Conservation (phyloP, 2,329 filamentous ascomycete species). For the Plectosphaerella sp. region DNA sequence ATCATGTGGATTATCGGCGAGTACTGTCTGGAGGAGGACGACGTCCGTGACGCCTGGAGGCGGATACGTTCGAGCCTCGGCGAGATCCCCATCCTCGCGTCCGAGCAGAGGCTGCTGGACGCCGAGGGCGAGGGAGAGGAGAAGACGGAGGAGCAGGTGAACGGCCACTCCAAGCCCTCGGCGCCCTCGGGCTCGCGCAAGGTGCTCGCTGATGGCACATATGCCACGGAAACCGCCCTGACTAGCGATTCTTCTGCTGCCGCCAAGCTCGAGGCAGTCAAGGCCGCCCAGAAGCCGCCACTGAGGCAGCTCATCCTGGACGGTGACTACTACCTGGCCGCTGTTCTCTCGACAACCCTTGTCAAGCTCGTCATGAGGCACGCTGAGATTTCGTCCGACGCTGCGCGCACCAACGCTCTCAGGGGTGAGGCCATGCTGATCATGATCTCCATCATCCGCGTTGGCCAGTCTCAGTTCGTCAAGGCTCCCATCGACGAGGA, state of each 20-base stretch:
- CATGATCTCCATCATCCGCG: conserved; percentile 97
- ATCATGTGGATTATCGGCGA: conserved; percentile 98
- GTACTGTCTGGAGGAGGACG: conserved; percentile 88
- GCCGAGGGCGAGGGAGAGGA: conserved; percentile 71
- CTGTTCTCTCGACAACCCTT: conserved; percentile 90
- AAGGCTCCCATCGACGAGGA: conserved; percentile 97
- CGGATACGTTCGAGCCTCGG: conserved; percentile 88
- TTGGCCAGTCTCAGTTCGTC: conserved; percentile 97
- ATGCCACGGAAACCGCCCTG: conserved; percentile 92
- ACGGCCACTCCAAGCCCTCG: conserved; percentile 72
- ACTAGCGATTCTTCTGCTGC: conserved; percentile 88
- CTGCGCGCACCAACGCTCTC: conserved; percentile 85
- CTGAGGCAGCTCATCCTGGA: conserved; percentile 92
- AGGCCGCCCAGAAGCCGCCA: conserved; percentile 93
- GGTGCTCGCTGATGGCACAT: conserved; percentile 93
- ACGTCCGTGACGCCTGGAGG: conserved; percentile 96
- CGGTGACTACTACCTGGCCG: conserved; percentile 93
- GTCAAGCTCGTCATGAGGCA: conserved; percentile 98
- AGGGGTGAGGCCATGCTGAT: conserved; percentile 98
- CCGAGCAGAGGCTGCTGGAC: conserved; percentile 87
- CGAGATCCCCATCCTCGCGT: conserved; percentile 94
- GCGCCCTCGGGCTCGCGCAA: conserved; percentile 82
- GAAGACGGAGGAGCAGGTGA: conserved; percentile 59
- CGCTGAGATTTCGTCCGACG: conserved; percentile 83
- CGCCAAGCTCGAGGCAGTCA: conserved; percentile 91